phyloP scores from a whole-genome alignment of 148 eudicot species.

The Polygonum maritimum region DNA sequence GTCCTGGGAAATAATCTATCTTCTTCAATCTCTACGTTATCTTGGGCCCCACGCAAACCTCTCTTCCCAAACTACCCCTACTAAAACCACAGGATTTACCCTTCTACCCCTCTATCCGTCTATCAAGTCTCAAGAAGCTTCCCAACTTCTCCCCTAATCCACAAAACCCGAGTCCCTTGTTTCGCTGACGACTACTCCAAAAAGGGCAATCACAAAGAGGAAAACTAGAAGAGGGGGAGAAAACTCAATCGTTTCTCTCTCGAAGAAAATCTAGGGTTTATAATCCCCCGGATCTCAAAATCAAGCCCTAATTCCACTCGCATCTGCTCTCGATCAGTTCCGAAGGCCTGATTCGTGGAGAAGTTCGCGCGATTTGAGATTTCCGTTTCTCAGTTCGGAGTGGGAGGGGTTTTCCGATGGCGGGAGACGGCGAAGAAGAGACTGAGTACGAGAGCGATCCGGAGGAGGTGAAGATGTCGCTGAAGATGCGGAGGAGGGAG shows the following conservation, averaged over 20 bases:
- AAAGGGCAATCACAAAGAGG: background rate
- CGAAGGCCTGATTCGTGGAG: background rate
- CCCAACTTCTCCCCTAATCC: slow-evolving; percentile 5
- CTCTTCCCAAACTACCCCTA: background rate
- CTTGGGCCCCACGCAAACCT: background rate
- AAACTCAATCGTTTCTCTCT: background rate
- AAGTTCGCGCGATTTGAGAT: background rate
- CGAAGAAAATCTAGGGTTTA: slow-evolving; percentile 8
- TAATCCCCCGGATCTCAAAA: slow-evolving; percentile 1
- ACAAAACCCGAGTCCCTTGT: slow-evolving; percentile 8
- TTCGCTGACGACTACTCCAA: slow-evolving; percentile 6
- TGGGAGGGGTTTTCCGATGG: slow-evolving; percentile 14
- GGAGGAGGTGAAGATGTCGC: slow-evolving; percentile 62
- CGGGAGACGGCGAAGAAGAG: slow-evolving; percentile 29
- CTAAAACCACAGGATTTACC: background rate
- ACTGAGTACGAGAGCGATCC: slow-evolving; percentile 94
- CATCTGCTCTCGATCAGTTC: slow-evolving; percentile 4
- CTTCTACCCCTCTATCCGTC: background rate
- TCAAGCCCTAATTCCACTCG: slow-evolving; percentile 3
- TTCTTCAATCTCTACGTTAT: background rate
- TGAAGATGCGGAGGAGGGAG: slow-evolving; percentile 64
- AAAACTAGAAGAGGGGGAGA: background rate
- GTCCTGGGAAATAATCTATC: background rate
- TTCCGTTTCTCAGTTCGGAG: background rate
- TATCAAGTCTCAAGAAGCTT: slow-evolving; percentile 4